phyloP scores from a whole-genome alignment of 306 rosid species.

The Casuarina glauca region DNA sequence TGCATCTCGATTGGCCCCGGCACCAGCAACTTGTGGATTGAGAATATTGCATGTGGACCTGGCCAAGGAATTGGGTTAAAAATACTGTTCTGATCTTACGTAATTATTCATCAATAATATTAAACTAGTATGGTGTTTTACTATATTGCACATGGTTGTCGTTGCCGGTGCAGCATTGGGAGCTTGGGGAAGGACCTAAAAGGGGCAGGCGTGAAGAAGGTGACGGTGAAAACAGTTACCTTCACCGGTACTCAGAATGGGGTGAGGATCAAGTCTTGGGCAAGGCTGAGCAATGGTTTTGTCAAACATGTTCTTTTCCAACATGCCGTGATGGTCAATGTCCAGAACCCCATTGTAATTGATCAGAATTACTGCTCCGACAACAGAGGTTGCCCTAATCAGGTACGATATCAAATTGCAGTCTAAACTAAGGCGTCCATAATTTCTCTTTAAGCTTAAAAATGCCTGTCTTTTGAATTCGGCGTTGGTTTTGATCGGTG shows the following conservation, averaged over 20 bases:
- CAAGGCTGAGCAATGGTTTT: conserved; percentile 49
- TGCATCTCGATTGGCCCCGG: conserved; percentile 68
- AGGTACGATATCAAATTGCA: conserved; percentile 21
- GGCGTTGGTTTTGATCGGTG: too few species aligned
- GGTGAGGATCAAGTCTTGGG: conserved; percentile 60
- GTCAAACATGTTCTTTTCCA: conserved; percentile 41
- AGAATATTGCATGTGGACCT: conserved; percentile 54
- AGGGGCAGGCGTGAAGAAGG: conserved; percentile 54
- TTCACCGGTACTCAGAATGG: conserved; percentile 46
- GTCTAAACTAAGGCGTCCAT: too few species aligned
- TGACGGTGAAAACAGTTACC: conserved; percentile 42
- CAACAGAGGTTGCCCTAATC: conserved; percentile 36
- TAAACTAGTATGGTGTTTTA: too few species aligned
- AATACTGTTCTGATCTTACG: too few species aligned
- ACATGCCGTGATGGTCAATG: conserved; percentile 38
- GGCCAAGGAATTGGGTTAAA: conserved; percentile 65
- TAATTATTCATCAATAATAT: too few species aligned
- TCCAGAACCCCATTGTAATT: conserved; percentile 44
- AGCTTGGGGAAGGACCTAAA: conserved; percentile 42
- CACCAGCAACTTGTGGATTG: conserved; percentile 58
- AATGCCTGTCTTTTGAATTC: too few species aligned
- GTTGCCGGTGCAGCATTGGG: conserved; percentile 42
- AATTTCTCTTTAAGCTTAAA: too few species aligned
- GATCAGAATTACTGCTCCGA: conserved; percentile 61
- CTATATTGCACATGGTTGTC: background rate